Base-by-base conservation (phyloP, 2,329 filamentous ascomycete genomes). In the Colletotrichum sp. region DNA sequence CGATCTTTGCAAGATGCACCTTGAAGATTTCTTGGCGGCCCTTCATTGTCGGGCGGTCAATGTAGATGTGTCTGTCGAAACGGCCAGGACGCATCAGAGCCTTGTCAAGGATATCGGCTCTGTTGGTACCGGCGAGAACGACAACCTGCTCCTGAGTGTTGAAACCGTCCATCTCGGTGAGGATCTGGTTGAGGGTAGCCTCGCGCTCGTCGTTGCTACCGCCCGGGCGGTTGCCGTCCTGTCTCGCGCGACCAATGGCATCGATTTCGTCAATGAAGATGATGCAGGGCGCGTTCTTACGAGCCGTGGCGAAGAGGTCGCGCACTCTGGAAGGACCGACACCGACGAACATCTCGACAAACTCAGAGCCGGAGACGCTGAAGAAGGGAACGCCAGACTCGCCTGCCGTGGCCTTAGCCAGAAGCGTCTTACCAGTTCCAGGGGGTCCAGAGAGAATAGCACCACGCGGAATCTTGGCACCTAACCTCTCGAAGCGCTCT, bases 201-300 rank as follows among this genome's bases (percentile, higher is more conserved):
- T 99, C 97, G 77, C 97, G 94, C 87, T 99, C 97, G 83, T 99
- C 97, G 82, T 99, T 99, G 77, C 97, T 97, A 52, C 44, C 44
- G 44, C 94, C 94, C 75, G 87, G 87, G 63, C 82, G 81, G 78
- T 93, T 94, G 44, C 93, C 92, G 83, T 98, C 98, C 26, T 93
- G 90, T 87, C 97, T 92, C 71, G 96, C 95, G 83, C 96, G 95
- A 80, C 97, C 97, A 81, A 99, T 98, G 74, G 97, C 97, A 84
- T 99, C 97, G 81, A 99, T 99, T 86, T 99, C 97, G 83, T 99
- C 97, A 79, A 99, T 99, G 89, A 99, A 99, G 85, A 99, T 98
- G 86, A 99, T 99, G 87, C 97, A 99, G 5, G 97, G 97, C 1
- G 97, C 95, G 86, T 95, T 98, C 89, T 99, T 99, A 75, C 97